phyloP scores from a whole-genome alignment of 2,329 filamentous ascomycete genomes.

The Exophiala mesophila region DNA sequence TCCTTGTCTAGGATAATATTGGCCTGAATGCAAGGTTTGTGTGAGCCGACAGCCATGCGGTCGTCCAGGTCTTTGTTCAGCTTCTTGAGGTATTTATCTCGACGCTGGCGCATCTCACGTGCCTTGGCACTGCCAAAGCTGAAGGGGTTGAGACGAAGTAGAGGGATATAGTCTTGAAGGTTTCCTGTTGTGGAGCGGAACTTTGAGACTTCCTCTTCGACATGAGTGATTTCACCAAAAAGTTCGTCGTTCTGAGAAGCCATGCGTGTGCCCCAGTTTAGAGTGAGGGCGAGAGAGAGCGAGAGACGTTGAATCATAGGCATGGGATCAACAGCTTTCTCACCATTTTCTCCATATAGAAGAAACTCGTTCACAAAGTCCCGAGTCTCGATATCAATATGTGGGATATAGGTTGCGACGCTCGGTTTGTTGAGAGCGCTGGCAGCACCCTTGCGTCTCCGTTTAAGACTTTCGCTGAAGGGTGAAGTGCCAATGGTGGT shows the following conservation, averaged over 20 bases:
- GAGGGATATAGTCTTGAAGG: constrained; percentile 57
- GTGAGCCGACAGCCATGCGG: constrained; percentile 55
- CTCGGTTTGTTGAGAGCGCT: constrained; percentile 62
- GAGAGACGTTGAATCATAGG: constrained; percentile 63
- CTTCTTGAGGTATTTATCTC: constrained; percentile 56
- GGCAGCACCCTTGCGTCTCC: constrained; percentile 60
- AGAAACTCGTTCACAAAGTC: constrained; percentile 59
- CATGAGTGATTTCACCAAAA: constrained; percentile 60
- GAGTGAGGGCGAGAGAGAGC: constrained; percentile 57
- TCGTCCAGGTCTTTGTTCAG: constrained; percentile 57
- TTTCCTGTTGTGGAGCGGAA: constrained; percentile 59
- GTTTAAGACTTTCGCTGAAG: constrained; percentile 60
- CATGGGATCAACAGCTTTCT: constrained; percentile 57
- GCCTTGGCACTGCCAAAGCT: constrained; percentile 55
- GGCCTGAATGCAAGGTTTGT: constrained; percentile 62
- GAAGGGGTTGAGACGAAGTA: constrained; percentile 58
- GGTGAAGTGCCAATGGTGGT: constrained; percentile 66
- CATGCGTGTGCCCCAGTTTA: constrained; percentile 63
- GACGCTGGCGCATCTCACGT: constrained; percentile 54
- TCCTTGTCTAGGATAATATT: constrained; percentile 63
- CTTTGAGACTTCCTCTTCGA: constrained; percentile 57
- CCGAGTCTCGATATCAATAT: constrained; percentile 59
- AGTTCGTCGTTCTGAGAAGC: constrained; percentile 54
- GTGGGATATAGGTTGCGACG: constrained; percentile 57
- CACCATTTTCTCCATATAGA: constrained; percentile 53